Base-by-base conservation (phyloP, 768 basidiomycete genomes). In the Coprinopsis cinerea region DNA sequence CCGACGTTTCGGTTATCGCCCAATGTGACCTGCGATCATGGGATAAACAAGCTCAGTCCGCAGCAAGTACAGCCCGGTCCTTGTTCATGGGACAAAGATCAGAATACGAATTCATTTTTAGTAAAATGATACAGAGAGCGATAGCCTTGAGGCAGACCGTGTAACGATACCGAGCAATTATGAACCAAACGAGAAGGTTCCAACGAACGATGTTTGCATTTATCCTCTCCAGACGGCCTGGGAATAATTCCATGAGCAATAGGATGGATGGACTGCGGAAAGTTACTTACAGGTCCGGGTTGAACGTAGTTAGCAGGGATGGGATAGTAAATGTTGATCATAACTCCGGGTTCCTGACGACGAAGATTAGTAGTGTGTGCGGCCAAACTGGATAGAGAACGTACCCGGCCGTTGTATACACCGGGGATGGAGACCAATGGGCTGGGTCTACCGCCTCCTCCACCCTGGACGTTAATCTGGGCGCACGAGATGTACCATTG, bases 401-500 rank as follows among this genome's bases (percentile, higher is more conserved):
- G 42, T 48, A 61, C 63, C 30, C 54, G 49, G 25, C 63, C 63
- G 10, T 57, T 60, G 53, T 64, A 64, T 23, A 64, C 57, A 11
- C 63, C 63, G 23, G 63, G 61, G 30, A 64, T 64, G 27, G 63
- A 44, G 24, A 64, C 63, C 9, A 60, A 51, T 15, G 63, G 63
- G n/a, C 27, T 14, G 4, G 61, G 63, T 4, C 41, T 60, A 2
- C 55, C 55, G 20, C 30, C 52, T 20, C 55, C 53, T n/a, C 71
- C 71, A 30, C 64, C 64, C 4, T 61, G 64, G 37, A 73, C 67
- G 40, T 65, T 61, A 34, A 73, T 48, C 47, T 73, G 71, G 10
- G 62, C 70, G 54, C 72, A 73, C 44, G 59, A 56, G 47, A 66
- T 63, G 52, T 64, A 66, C 59, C 61, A 66, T 58, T 64, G 64